phyloP scores from a whole-genome alignment of 352 stramenopile species.

The Pythium vanterpoolii region DNA sequence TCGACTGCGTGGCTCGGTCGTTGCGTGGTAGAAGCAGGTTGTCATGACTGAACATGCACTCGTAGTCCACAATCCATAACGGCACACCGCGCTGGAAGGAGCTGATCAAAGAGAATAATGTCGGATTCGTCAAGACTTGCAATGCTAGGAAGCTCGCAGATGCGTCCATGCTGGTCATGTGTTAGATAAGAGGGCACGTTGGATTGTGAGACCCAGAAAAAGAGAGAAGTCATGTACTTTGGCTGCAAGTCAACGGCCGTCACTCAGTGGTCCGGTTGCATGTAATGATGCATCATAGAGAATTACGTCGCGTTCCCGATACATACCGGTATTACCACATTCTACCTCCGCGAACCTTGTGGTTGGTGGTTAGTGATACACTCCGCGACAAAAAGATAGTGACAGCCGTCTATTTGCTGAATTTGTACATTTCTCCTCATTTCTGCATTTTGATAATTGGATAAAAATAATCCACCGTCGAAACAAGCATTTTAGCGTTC shows the following conservation, averaged over 20 bases:
- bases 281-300: slow-evolving; percentile 7
- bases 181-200: background rate
- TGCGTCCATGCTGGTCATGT: background rate
- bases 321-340: background rate
- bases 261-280: background rate
- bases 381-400: no score
- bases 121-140: slow-evolving; percentile 3
- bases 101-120: slow-evolving; percentile 1
- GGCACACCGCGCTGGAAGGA: slow-evolving; percentile 17
- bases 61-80: slow-evolving; percentile 10
- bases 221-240: background rate
- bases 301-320: no score
- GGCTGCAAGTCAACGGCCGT: slow-evolving; percentile 1
- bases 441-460: no score
- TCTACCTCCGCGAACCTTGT: no score
- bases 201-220: background rate
- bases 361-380: no score
- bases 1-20: slow-evolving; percentile 1
- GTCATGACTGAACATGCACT: background rate
- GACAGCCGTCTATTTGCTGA: no score
- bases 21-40: background rate
- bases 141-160: background rate
- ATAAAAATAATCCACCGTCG: no score
- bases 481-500: no score
- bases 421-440: no score